phyloP scores from a whole-genome alignment of 495 filamentous ascomycete species.

The Neurospora sp. region DNA sequence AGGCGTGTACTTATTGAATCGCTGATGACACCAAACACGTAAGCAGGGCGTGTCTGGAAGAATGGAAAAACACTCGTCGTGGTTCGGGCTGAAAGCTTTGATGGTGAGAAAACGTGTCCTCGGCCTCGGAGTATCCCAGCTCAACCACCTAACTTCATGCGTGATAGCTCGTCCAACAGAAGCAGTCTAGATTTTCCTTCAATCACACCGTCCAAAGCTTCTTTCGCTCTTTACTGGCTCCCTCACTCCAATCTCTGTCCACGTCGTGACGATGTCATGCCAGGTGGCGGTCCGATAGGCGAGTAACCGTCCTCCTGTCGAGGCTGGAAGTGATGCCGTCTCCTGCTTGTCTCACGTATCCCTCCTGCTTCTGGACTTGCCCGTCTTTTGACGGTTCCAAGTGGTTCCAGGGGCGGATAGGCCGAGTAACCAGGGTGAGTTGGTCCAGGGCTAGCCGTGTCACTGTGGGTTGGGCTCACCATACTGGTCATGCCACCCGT shows the following conservation, averaged over 20 bases:
- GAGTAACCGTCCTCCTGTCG: slow-evolving; percentile 16
- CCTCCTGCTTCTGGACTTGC: slow-evolving; percentile 28
- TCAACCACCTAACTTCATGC: neutral
- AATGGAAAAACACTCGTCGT: neutral
- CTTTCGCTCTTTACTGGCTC: neutral
- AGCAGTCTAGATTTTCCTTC: neutral
- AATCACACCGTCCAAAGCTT: neutral
- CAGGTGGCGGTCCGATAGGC: slow-evolving; percentile 2
- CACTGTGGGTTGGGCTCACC: slow-evolving; percentile 26
- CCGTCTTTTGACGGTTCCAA: slow-evolving; percentile 23
- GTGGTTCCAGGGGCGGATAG: slow-evolving; percentile 23
- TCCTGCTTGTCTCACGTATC: slow-evolving; percentile 31
- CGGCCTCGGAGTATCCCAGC: neutral
- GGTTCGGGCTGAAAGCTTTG: neutral
- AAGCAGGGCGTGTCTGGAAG: neutral
- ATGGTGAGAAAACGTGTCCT: neutral
- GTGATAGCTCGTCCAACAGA: neutral
- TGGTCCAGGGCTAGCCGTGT: slow-evolving; percentile 33
- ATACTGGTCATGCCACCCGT: slow-evolving; percentile 19
- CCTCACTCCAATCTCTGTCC: neutral
- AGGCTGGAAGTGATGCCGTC: slow-evolving; percentile 28
- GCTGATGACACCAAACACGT: neutral
- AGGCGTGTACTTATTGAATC: neutral
- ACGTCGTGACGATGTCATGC: neutral
- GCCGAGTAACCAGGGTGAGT: slow-evolving; percentile 26